phyloP scores from a whole-genome alignment of 306 rosid species.

The Acacia confusa region DNA sequence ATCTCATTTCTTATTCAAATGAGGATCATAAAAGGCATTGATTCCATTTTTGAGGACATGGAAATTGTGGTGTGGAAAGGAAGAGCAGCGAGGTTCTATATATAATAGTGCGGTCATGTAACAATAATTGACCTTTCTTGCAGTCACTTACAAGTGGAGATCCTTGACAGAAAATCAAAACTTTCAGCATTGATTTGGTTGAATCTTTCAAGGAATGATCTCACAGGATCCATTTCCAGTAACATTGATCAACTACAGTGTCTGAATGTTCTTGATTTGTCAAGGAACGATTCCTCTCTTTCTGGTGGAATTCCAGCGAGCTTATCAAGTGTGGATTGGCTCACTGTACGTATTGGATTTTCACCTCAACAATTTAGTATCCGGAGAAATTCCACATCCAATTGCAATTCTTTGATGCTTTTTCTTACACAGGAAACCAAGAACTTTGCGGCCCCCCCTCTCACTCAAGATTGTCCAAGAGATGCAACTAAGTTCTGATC shows the following conservation, averaged over 20 bases:
- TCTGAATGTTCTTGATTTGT: slow-evolving; percentile 39
- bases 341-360: slow-evolving; percentile 13
- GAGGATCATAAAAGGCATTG: not conserved
- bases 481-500: not conserved
- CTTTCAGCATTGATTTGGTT: slow-evolving; percentile 31
- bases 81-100: fast-evolving
- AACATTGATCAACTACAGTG: slow-evolving; percentile 27
- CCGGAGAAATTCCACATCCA: slow-evolving; percentile 26
- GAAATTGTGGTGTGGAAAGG: not conserved
- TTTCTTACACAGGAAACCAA: slow-evolving; percentile 15
- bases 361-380: slow-evolving; percentile 22
- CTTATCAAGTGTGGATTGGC: not conserved
- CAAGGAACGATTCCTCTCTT: slow-evolving; percentile 24
- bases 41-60: not conserved
- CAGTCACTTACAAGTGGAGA: slow-evolving; percentile 36
- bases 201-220: slow-evolving; percentile 37
- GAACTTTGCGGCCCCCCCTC: slow-evolving; percentile 40
- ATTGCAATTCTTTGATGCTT: not conserved
- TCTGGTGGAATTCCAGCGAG: slow-evolving; percentile 15
- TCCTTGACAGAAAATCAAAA: slow-evolving; percentile 27
- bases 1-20: not conserved
- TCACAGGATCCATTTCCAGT: slow-evolving; percentile 33
- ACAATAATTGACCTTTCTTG: slow-evolving; percentile 18
- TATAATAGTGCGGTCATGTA: fast-evolving
- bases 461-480: not conserved